phyloP scores from a whole-genome alignment of 179 eudicot genomes.

The Beta corolliflora region DNA sequence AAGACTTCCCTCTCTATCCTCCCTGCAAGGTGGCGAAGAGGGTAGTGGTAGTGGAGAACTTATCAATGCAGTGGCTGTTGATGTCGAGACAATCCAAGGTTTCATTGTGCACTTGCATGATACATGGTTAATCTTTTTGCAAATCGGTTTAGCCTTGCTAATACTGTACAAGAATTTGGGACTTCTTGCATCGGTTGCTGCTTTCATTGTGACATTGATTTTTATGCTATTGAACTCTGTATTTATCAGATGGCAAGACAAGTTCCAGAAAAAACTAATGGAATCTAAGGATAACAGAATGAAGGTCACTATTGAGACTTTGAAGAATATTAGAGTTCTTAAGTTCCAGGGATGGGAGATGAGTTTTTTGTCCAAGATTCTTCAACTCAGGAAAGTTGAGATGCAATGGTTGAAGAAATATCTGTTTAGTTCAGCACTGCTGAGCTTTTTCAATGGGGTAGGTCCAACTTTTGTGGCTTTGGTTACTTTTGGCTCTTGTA shows the following conservation, averaged over 20 bases:
- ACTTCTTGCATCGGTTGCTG: conserved; percentile 45
- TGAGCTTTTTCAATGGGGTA: conserved; percentile 16
- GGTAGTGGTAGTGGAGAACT: conserved; percentile 50
- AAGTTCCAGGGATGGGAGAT: conserved; percentile 39
- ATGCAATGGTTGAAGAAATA: conserved; percentile 29
- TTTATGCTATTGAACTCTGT: conserved; percentile 41
- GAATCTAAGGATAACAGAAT: conserved; percentile 34
- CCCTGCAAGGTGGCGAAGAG: neutral
- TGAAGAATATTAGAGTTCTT: conserved; percentile 34
- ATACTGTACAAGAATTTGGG: conserved; percentile 60
- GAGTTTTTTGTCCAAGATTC: conserved; percentile 30
- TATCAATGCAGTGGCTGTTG: conserved; percentile 63
- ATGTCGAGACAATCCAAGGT: conserved; percentile 53
- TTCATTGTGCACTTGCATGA: conserved; percentile 57
- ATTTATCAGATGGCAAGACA: conserved; percentile 28
- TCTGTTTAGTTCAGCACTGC: neutral
- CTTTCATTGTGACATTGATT: conserved; percentile 36
- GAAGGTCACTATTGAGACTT: conserved; percentile 32
- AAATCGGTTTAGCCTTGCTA: conserved; percentile 48
- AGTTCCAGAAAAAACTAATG: conserved; percentile 36
- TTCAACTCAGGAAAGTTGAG: conserved; percentile 22
- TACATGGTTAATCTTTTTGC: conserved; percentile 55
- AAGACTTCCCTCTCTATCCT: conserved; percentile 45
- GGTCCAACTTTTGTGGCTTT: conserved; percentile 31
- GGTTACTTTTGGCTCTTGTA: conserved; percentile 31